These are phyloP conservation scores for Alternaria tenuissima DNA, from an alignment of 2,329 filamentous ascomycete species.

Conservation along the genomic window DNA sequence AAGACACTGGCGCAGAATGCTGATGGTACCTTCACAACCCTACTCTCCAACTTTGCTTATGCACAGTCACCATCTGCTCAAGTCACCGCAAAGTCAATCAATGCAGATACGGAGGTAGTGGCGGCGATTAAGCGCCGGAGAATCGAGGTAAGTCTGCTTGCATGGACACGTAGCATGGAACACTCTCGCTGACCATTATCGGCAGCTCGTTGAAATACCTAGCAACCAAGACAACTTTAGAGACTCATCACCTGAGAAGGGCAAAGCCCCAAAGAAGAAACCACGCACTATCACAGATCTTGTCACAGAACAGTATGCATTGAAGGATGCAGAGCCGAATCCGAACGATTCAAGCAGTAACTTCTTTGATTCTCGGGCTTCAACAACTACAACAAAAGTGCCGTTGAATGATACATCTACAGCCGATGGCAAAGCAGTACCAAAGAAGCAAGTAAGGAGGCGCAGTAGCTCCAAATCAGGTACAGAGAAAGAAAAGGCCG, in stretches of 20 bases:
- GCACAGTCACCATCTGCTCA: slow-evolving; percentile 25
- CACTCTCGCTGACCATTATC: background rate
- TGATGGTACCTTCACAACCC: slow-evolving; percentile 31
- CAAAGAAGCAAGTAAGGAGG: slow-evolving; percentile 32
- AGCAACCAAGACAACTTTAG: slow-evolving; percentile 30
- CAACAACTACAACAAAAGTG: slow-evolving; percentile 30
- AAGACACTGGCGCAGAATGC: slow-evolving; percentile 9
- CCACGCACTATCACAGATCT: slow-evolving; percentile 51
- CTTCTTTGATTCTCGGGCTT: slow-evolving; percentile 37
- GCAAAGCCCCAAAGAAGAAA: slow-evolving; percentile 50
- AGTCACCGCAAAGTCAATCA: slow-evolving; percentile 1
- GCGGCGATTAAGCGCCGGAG: slow-evolving; percentile 39
- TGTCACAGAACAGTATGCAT: slow-evolving; percentile 47
- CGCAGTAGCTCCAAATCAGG: slow-evolving; percentile 30
- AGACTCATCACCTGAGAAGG: slow-evolving; percentile 41
- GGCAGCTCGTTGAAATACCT: slow-evolving; percentile 39
- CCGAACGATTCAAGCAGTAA: slow-evolving; percentile 19
- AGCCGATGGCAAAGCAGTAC: slow-evolving; percentile 10
- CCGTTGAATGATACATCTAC: slow-evolving; percentile 37
- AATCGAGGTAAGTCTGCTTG: slow-evolving; percentile 32
- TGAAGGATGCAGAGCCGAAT: slow-evolving; percentile 16
- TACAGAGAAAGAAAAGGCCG: slow-evolving; percentile 26
- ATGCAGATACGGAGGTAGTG: slow-evolving; percentile 8
- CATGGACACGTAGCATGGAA: background rate
- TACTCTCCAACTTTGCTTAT: slow-evolving; percentile 44